These are phyloP conservation scores for Monosporascus sp. DNA, from an alignment of 2,329 filamentous ascomycete species.

Conservation along the genomic window DNA sequence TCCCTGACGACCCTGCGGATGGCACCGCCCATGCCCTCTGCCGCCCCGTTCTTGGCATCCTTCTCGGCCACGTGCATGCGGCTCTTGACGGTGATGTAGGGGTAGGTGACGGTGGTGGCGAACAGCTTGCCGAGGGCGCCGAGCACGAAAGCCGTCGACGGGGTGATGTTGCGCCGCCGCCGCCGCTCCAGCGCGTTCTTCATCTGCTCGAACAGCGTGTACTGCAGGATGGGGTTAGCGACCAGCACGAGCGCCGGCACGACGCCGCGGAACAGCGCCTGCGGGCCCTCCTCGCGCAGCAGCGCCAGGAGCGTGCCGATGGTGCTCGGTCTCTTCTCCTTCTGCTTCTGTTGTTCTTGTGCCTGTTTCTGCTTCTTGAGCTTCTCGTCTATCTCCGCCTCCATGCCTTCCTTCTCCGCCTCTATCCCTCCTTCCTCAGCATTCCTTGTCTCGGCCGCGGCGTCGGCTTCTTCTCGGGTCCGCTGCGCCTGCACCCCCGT, in stretches of 20 bases:
- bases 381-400: neutral
- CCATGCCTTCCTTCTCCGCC: neutral
- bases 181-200: conserved; percentile 79
- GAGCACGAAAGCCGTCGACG: conserved; percentile 81
- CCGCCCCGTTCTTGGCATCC: conserved; percentile 60
- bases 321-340: conserved; percentile 59
- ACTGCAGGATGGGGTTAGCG: conserved; percentile 97
- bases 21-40: conserved; percentile 73
- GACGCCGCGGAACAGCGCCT: conserved; percentile 85
- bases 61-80: conserved; percentile 78
- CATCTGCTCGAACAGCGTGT: conserved; percentile 97
- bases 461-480: neutral
- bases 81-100: conserved; percentile 98
- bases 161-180: conserved; percentile 63
- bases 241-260: conserved; percentile 89
- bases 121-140: conserved; percentile 92
- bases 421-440: neutral
- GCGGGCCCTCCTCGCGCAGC: conserved; percentile 75
- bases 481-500: conserved; percentile 60
- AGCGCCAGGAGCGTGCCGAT: conserved; percentile 76
- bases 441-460: neutral
- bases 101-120: conserved; percentile 90
- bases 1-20: conserved; percentile 76
- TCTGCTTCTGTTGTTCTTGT: conserved; percentile 31
- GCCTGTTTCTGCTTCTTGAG: conserved; percentile 23